Conservation (phyloP, 2,329 filamentous ascomycete genomes). For the Ascochyta lentis region DNA sequence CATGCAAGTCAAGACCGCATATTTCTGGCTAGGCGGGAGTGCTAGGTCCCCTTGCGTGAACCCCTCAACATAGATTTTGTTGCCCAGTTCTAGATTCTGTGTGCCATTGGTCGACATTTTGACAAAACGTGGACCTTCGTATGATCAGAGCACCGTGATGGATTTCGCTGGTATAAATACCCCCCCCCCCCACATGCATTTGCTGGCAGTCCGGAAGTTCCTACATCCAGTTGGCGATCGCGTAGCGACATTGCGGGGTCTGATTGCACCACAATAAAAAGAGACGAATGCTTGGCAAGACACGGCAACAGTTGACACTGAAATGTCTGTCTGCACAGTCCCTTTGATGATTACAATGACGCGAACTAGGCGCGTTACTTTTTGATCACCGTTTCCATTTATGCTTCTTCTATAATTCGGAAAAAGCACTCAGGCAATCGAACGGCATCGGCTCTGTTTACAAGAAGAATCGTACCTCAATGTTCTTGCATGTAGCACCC, state of each 20-base stretch:
- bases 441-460: too few species aligned
- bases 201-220: background rate
- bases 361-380: too few species aligned
- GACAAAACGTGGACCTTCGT: background rate
- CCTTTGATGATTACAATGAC: too few species aligned
- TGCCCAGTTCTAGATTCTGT: slow-evolving; percentile 63
- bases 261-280: slow-evolving; percentile 19
- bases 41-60: slow-evolving; percentile 73
- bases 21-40: slow-evolving; percentile 73
- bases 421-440: too few species aligned
- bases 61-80: slow-evolving; percentile 61
- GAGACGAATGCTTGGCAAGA: slow-evolving; percentile 2
- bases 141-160: slow-evolving; percentile 6
- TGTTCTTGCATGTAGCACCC: too few species aligned
- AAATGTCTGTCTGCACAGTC: too few species aligned
- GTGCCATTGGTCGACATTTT: slow-evolving; percentile 57
- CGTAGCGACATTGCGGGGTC: slow-evolving; percentile 26
- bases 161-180: background rate
- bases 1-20: slow-evolving; percentile 79
- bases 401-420: too few species aligned
- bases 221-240: background rate
- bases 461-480: too few species aligned
- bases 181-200: background rate
- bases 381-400: background rate
- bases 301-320: background rate